A percentile compares a stretch with the other conserved stretches of the same genome.
phyloP scores from a whole-genome alignment of 2,329 filamentous ascomycete species.

The Geoglossum cookeanum region DNA sequence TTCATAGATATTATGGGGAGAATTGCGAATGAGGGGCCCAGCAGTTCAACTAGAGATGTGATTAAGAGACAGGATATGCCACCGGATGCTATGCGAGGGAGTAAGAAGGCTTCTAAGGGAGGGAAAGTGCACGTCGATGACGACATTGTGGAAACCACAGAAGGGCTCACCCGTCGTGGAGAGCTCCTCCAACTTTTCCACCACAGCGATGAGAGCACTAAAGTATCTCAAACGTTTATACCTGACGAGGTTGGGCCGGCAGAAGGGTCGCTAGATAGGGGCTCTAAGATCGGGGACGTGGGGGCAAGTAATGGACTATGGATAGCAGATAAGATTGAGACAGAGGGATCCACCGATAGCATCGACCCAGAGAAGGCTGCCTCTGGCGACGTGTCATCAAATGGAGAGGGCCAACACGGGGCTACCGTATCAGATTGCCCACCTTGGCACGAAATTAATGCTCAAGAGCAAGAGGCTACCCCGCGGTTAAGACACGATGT shows the following conservation, averaged over 20 bases:
- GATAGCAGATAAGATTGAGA: background rate
- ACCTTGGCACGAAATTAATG: no score
- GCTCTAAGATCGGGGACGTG: background rate
- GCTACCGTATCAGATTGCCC: no score
- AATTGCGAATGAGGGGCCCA: slow-evolving; percentile 33
- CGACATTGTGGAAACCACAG: slow-evolving; percentile 16
- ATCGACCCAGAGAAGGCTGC: background rate
- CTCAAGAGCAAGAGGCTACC: background rate
- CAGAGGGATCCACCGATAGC: background rate
- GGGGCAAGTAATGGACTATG: background rate
- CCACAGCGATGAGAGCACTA: slow-evolving; percentile 1
- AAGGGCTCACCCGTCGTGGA: slow-evolving; percentile 18
- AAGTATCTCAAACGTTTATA: background rate
- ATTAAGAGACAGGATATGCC: background rate
- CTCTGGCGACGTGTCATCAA: background rate
- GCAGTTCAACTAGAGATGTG: background rate
- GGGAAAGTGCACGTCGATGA: slow-evolving; percentile 3
- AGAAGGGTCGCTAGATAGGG: background rate
- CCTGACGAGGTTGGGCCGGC: background rate
- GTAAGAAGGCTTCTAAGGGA: background rate
- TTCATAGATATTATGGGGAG: slow-evolving; percentile 54
- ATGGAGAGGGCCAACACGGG: background rate
- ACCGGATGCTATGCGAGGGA: background rate
- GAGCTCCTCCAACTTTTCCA: slow-evolving; percentile 19
- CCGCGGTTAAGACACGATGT: no score